Evolutionary conservation across 257 asterid genomes (phyloP).

Genomic region (Osmanthus fragrans): DNA sequence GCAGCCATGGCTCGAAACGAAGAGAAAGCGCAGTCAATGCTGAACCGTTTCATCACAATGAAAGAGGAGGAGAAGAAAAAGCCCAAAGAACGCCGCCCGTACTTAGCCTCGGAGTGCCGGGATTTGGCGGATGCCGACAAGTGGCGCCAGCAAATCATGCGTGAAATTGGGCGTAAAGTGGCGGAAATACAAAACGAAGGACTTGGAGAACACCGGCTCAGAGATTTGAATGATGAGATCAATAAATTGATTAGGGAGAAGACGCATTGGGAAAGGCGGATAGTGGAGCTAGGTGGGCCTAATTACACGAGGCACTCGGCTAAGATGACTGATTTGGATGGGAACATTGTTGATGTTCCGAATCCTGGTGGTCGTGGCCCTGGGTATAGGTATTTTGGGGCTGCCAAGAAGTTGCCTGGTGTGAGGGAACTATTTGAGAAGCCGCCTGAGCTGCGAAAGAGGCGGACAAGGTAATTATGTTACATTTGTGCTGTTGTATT

Average conservation of each 20-base stretch:
- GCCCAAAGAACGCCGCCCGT: slow-evolving; percentile 94
- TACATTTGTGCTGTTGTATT: background rate
- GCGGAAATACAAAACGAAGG: slow-evolving; percentile 86
- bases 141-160: background rate
- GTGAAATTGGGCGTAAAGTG: slow-evolving; percentile 81
- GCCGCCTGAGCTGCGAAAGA: background rate
- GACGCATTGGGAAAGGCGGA: background rate
- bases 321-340: background rate
- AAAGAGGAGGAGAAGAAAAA: slow-evolving; percentile 84
- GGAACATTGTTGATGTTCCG: background rate
- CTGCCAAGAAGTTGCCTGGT: background rate
- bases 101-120: background rate
- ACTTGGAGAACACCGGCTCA: background rate
- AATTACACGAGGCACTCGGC: background rate
- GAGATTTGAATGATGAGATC: background rate
- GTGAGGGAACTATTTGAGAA: background rate
- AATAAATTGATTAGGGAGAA: background rate
- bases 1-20: background rate
- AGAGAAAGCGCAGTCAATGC: slow-evolving; percentile 61
- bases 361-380: background rate
- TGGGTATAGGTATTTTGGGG: background rate
- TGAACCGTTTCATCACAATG: slow-evolving; percentile 84
- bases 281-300: background rate
- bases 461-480: background rate
- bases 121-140: background rate